These are phyloP conservation scores for Anisogramma anomala DNA, from an alignment of 2,329 filamentous ascomycete species.

Conservation along the genomic window DNA sequence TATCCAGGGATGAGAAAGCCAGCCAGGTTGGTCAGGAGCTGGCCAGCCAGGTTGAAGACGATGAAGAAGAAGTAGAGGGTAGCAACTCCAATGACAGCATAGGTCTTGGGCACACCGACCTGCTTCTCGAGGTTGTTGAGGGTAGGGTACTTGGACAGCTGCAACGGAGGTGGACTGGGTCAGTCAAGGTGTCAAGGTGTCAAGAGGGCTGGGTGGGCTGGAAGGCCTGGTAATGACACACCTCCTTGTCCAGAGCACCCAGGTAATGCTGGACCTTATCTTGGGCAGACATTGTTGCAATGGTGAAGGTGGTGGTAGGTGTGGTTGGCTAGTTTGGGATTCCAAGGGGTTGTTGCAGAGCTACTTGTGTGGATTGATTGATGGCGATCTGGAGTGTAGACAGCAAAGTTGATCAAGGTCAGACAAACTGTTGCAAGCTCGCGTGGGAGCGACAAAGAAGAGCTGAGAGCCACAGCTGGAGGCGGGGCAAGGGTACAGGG, in stretches of 20 bases:
- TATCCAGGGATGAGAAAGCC: conserved; percentile 75
- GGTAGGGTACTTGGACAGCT: conserved; percentile 77
- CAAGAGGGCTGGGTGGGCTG: too few relatives aligned
- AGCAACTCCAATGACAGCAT: conserved; percentile 63
- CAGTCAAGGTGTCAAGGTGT: too few relatives aligned
- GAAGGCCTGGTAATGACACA: conserved; percentile 29
- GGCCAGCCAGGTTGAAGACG: conserved; percentile 83
- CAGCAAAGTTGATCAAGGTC: not conserved
- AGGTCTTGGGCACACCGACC: conserved; percentile 73
- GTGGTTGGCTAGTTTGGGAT: not conserved
- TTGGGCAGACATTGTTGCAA: conserved; percentile 56
- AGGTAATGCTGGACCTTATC: conserved; percentile 68
- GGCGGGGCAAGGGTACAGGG: conserved; percentile 1
- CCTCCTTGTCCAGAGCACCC: conserved; percentile 72
- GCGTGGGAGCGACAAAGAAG: not conserved
- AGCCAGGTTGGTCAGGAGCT: conserved; percentile 77
- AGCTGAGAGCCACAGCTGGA: conserved; percentile 1
- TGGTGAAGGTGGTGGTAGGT: conserved; percentile 9
- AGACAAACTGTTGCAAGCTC: conserved; percentile 9
- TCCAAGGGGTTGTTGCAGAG: conserved; percentile 5
- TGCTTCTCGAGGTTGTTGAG: conserved; percentile 81
- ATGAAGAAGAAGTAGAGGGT: conserved; percentile 83
- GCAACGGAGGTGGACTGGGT: conserved; percentile 16
- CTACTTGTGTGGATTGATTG: conserved; percentile 5
- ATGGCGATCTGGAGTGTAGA: not conserved